These are phyloP conservation scores for Coemansia sp. DNA, from an alignment of 192 early-diverging fungal species.

Conservation along the genomic window DNA sequence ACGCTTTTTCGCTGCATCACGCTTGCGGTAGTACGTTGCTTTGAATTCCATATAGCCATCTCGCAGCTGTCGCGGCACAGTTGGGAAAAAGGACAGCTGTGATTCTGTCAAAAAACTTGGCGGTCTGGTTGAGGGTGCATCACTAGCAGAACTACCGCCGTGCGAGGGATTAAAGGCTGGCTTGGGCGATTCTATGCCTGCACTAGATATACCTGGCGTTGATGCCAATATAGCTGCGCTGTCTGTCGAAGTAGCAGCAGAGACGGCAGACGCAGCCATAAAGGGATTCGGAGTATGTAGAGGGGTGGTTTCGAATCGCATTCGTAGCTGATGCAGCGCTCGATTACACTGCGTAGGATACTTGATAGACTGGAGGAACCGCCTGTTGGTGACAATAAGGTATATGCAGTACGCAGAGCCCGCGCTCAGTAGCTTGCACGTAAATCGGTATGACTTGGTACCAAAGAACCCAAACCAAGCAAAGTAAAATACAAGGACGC, in stretches of 20 bases:
- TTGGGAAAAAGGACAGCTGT: constrained; percentile 56
- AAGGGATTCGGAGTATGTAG: constrained; percentile 24
- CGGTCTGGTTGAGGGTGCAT: not conserved
- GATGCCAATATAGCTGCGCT: not conserved
- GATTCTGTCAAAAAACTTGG: constrained; percentile 33
- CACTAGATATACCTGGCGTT: not conserved
- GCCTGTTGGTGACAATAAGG: constrained; percentile 49
- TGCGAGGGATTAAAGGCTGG: not conserved
- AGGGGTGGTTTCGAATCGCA: constrained; percentile 53
- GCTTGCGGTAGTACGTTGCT: constrained; percentile 53
- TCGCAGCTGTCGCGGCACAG: constrained; percentile 53
- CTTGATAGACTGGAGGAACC: constrained; percentile 53
- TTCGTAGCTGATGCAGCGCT: constrained; percentile 53
- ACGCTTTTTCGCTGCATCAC: constrained; percentile 48
- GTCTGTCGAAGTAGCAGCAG: constrained; percentile 7
- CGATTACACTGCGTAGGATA: constrained; percentile 56
- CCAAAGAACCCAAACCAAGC: constrained; percentile 57
- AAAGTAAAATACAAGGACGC: constrained; percentile 53
- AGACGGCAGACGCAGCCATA: constrained; percentile 13
- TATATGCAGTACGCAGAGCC: constrained; percentile 58
- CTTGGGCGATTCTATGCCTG: not conserved
- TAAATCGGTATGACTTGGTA: constrained; percentile 43
- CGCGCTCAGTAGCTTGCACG: constrained; percentile 52
- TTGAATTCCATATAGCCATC: constrained; percentile 55
- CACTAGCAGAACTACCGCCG: not conserved